A percentile compares a stretch with the other conserved stretches of the same genome.
Evolutionary conservation across 169 alveolate species (phyloP).

Genomic region (Plasmodium knowlesi): DNA sequence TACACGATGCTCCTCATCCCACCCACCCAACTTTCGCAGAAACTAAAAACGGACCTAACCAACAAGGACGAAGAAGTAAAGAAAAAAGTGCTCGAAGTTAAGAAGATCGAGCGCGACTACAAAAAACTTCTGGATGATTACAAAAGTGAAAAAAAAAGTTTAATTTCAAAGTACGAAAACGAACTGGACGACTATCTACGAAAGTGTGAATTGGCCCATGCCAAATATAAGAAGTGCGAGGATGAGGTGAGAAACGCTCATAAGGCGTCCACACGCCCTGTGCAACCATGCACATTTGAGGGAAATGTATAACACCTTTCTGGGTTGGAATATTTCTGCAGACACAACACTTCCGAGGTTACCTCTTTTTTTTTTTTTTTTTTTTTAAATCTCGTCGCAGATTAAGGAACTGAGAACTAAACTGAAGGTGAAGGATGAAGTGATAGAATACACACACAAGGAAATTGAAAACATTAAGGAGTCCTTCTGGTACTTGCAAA

Average conservation of each 20-base stretch:
- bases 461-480: constrained; percentile 72
- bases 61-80: constrained; percentile 61
- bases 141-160: constrained; percentile 53
- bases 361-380: neutral
- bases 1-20: neutral
- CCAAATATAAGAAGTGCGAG: constrained; percentile 50
- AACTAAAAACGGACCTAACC: constrained; percentile 30
- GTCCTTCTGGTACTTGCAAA: constrained; percentile 46
- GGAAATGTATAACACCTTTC: neutral
- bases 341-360: neutral
- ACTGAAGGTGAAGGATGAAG: constrained; percentile 50
- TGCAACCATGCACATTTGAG: neutral
- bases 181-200: constrained; percentile 49
- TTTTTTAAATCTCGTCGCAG: neutral
- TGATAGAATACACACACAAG: constrained; percentile 57
- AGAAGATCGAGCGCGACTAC: constrained; percentile 61
- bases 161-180: constrained; percentile 65
- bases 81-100: constrained; percentile 34
- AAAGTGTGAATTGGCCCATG: constrained; percentile 63
- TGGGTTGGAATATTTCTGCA: neutral
- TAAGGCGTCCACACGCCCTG: neutral
- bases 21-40: neutral
- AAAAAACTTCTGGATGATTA: constrained; percentile 60
- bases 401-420: constrained; percentile 56
- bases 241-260: constrained; percentile 31